Evolutionary conservation across 352 stramenopile genomes (phyloP), one percentile per base, ranked within the genome.

Genomic region (Blastocystis sp.): DNA sequence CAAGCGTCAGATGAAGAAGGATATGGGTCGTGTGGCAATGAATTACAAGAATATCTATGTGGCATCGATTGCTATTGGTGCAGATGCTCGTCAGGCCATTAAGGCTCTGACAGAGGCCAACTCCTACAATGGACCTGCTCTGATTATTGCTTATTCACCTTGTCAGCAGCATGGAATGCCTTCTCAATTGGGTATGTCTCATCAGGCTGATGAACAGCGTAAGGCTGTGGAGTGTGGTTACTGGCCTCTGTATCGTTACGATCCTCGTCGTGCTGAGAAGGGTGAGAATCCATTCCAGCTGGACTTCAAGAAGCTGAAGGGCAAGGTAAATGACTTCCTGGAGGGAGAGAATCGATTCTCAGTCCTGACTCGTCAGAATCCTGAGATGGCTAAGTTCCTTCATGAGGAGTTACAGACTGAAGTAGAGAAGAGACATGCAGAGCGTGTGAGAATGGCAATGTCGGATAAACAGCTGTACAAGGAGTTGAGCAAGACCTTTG

Each of bases 11-110:
- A n/a, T n/a, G n/a, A n/a, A n/a, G n/a, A n/a, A n/a, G n/a, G n/a
- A n/a, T n/a, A n/a, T n/a, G n/a, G n/a, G n/a, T n/a, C n/a, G n/a
- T n/a, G n/a, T n/a, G n/a, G n/a, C 69, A 32, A 80, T 80, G 69
- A 80, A 80, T 46, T 80, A 80, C 54, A 69, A 77, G 66, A 77
- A 77, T 37, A 61, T 77, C 49, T 77, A 77, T 27, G 66, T 77
- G 49, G 66, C 66, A 32, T 80, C 69, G 49, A 58, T 80, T 14
- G n/a, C 69, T 14, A 80, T 80, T 14, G 69, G 69, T n/a, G 69
- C 69, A 32, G 69, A 80, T 29, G 9, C 54, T 11, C 11, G 29
- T 9, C 69, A 80, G 54, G 54, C 32, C 9, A 61, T 77, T 24
- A 77, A 77, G 66, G 66, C 66, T 21, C 7, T 77, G 49, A 52